Evolutionary conservation across 305 asterid species (phyloP).

Genomic region (Andrographis paniculata): DNA sequence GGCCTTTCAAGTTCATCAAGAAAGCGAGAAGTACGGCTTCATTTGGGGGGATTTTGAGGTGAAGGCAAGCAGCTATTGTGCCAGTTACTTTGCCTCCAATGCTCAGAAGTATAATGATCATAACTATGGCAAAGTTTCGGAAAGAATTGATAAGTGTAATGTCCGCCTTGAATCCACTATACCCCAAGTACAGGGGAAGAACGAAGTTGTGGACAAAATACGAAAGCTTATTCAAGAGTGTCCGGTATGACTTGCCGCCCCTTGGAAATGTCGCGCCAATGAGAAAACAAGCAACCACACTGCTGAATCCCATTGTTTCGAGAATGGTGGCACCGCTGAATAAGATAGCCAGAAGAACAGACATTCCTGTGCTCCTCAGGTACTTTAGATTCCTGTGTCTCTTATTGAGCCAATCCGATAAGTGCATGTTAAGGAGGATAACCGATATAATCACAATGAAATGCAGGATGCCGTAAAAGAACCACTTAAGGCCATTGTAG

Average conservation of each 20-base stretch:
- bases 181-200: conserved; percentile 91
- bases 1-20: conserved; percentile 95
- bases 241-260: conserved; percentile 85
- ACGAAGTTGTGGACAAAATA: conserved; percentile 76
- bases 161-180: conserved; percentile 84
- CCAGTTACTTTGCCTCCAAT: conserved; percentile 93
- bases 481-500: conserved; percentile 23
- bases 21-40: conserved; percentile 92
- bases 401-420: conserved; percentile 60
- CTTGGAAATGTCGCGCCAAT: conserved; percentile 84
- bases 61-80: conserved; percentile 68
- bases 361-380: conserved; percentile 62
- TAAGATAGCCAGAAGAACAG: conserved; percentile 53
- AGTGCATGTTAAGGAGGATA: conserved; percentile 36
- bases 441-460: conserved; percentile 36
- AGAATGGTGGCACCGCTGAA: conserved; percentile 66
- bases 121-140: conserved; percentile 39
- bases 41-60: conserved; percentile 70
- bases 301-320: conserved; percentile 74
- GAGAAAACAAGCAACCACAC: conserved; percentile 72
- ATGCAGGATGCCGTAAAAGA: conserved; percentile 30
- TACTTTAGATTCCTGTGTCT: conserved; percentile 71
- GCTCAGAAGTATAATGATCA: conserved; percentile 59
- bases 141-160: conserved; percentile 39
- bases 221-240: conserved; percentile 68